Evolutionary conservation across 1,284 basidiomycete genomes (phyloP).

Genomic region (Sanghuangporus sanghuang): DNA sequence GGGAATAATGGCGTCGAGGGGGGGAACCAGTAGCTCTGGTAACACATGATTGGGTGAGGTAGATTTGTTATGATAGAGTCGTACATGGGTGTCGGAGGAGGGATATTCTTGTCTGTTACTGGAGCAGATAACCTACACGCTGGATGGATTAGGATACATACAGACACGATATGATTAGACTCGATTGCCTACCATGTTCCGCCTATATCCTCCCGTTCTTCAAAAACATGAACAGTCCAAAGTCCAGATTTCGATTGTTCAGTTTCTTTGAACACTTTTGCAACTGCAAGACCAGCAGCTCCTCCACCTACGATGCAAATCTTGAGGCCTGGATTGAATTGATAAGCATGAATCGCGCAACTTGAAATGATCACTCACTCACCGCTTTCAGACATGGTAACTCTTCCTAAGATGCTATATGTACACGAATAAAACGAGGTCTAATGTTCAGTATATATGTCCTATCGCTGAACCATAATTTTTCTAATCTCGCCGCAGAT

Average conservation of each 20-base stretch:
- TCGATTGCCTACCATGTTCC: constrained; percentile 57
- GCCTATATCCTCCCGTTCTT: constrained; percentile 59
- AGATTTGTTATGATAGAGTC: constrained; percentile 73
- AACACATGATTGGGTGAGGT: constrained; percentile 72
- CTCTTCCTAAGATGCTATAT: neutral
- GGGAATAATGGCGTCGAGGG: constrained; percentile 68
- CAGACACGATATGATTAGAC: neutral
- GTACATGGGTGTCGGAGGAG: constrained; percentile 65
- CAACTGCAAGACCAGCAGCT: constrained; percentile 57
- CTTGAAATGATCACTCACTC: too few species aligned
- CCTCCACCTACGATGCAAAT: constrained; percentile 71
- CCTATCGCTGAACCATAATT: neutral
- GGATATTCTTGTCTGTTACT: constrained; percentile 29
- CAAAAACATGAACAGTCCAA: constrained; percentile 57
- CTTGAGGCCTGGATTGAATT: constrained; percentile 8
- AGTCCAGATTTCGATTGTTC: constrained; percentile 47
- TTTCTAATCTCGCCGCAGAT: neutral
- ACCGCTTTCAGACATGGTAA: neutral
- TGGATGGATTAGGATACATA: constrained; percentile 9
- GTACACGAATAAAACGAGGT: neutral
- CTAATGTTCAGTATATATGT: neutral
- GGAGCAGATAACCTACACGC: constrained; percentile 50
- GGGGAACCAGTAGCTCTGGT: constrained; percentile 54
- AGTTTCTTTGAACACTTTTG: constrained; percentile 58
- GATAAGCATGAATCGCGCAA: neutral